phyloP scores from a whole-genome alignment of 202 grass and related monocot species.

The Sporobolus alterniflorus region DNA sequence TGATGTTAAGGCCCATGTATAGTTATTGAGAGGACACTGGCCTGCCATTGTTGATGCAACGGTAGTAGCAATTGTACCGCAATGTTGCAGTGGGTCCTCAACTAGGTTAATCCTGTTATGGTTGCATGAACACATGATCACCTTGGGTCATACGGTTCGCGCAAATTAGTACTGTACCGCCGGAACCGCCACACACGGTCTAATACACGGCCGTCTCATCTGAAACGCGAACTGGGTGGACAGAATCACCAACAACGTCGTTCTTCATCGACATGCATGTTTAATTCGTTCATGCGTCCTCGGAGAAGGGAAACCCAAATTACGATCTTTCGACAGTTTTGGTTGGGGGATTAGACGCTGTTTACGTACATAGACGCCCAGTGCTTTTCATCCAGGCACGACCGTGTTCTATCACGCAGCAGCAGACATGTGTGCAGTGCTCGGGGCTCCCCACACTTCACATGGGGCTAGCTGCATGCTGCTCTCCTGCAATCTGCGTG shows the following conservation, averaged over 20 bases:
- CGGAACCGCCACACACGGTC: neutral
- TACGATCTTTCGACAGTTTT: conserved; percentile 20
- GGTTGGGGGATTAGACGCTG: conserved; percentile 17
- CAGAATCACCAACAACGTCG: neutral
- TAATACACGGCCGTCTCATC: neutral
- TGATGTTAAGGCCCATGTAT: conserved; percentile 24
- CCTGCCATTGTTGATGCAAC: conserved; percentile 17
- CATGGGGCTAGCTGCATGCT: conserved; percentile 34
- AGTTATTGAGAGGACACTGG: neutral
- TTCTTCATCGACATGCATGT: conserved; percentile 19
- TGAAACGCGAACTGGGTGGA: neutral
- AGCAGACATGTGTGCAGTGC: conserved; percentile 16
- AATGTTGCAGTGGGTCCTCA: neutral
- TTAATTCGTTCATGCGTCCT: conserved; percentile 10
- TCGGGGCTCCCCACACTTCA: conserved; percentile 36
- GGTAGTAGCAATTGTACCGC: neutral
- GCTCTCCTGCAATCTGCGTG: conserved; percentile 9
- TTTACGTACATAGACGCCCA: conserved; percentile 1
- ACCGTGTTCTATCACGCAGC: neutral
- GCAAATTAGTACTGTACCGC: neutral
- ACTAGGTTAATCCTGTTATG: neutral
- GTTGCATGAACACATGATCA: neutral
- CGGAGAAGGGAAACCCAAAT: neutral
- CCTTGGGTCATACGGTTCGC: neutral
- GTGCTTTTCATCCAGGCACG: conserved; percentile 2